These are phyloP conservation scores for Dothideomycetidae sp. DNA, from an alignment of 2,329 filamentous ascomycete genomes.

Conservation along the genomic window DNA sequence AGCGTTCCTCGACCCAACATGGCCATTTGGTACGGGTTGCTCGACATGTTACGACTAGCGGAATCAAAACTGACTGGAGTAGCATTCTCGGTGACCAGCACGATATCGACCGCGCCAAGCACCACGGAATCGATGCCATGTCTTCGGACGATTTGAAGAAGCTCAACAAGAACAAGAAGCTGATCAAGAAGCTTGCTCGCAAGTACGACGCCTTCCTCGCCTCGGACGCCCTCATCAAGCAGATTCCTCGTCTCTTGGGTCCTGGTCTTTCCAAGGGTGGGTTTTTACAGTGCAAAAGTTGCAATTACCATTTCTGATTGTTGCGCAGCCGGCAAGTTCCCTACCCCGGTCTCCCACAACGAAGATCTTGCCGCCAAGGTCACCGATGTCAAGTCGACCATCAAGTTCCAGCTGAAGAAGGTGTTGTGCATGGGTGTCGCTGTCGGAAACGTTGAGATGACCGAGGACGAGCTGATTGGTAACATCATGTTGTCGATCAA, in stretches of 20 bases:
- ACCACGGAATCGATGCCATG: slow-evolving; percentile 97
- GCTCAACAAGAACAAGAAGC: slow-evolving; percentile 99
- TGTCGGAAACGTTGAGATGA: slow-evolving; percentile 97
- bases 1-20: slow-evolving; percentile 82
- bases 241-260: slow-evolving; percentile 98
- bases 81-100: slow-evolving; percentile 85
- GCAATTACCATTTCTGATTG: too few relatives aligned
- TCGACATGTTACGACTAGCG: background rate
- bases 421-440: slow-evolving; percentile 99
- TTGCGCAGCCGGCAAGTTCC: slow-evolving; percentile 97
- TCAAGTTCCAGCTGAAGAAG: slow-evolving; percentile 99
- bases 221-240: slow-evolving; percentile 96
- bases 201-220: slow-evolving; percentile 99
- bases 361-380: slow-evolving; percentile 92
- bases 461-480: slow-evolving; percentile 78
- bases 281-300: too few relatives aligned
- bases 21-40: slow-evolving; percentile 54
- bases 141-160: slow-evolving; percentile 98
- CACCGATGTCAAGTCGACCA: slow-evolving; percentile 99
- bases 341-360: slow-evolving; percentile 89
- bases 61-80: slow-evolving; percentile 18
- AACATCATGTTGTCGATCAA: slow-evolving; percentile 99
- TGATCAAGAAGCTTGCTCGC: slow-evolving; percentile 99
- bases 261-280: slow-evolving; percentile 93
- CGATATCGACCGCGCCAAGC: slow-evolving; percentile 99